phyloP scores from a whole-genome alignment of 345 rosid species.

The Populus davidiana region DNA sequence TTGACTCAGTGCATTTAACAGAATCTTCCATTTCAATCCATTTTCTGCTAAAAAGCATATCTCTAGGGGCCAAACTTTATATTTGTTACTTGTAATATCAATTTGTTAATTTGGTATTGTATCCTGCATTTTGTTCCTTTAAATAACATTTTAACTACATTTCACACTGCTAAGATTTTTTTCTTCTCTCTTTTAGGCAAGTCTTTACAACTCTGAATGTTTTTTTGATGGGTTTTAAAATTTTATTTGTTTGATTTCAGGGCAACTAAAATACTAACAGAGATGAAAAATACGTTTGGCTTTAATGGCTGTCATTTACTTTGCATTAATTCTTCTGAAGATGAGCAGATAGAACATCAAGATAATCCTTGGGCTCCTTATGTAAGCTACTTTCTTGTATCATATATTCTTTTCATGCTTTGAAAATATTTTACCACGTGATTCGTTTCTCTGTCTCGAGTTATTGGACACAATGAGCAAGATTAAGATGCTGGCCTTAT shows the following conservation, averaged over 20 bases:
- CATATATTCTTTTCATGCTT: neutral
- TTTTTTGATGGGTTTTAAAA: slow-evolving; percentile 14
- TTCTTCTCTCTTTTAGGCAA: neutral
- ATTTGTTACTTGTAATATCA: neutral
- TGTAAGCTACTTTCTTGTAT: slow-evolving; percentile 47
- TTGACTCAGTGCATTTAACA: neutral
- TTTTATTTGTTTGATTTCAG: slow-evolving; percentile 45
- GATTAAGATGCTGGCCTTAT: slow-evolving; percentile 19
- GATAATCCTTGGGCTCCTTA: slow-evolving; percentile 64
- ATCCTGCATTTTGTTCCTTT: neutral
- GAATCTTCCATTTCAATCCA: neutral
- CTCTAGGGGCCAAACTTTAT: neutral
- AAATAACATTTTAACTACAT: neutral
- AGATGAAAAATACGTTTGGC: slow-evolving; percentile 89
- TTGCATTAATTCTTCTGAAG: slow-evolving; percentile 85
- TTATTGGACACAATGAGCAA: slow-evolving; percentile 12
- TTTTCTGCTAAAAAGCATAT: neutral
- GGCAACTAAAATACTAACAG: slow-evolving; percentile 69
- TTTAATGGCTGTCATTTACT: slow-evolving; percentile 70
- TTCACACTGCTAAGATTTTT: neutral
- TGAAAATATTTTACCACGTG: neutral
- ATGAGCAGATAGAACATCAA: slow-evolving; percentile 55
- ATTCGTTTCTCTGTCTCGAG: slow-evolving; percentile 12
- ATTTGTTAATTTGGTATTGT: neutral
- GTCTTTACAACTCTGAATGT: slow-evolving; percentile 11